phyloP scores from a whole-genome alignment of 352 stramenopile species.

The Saprolegnia parasitica region DNA sequence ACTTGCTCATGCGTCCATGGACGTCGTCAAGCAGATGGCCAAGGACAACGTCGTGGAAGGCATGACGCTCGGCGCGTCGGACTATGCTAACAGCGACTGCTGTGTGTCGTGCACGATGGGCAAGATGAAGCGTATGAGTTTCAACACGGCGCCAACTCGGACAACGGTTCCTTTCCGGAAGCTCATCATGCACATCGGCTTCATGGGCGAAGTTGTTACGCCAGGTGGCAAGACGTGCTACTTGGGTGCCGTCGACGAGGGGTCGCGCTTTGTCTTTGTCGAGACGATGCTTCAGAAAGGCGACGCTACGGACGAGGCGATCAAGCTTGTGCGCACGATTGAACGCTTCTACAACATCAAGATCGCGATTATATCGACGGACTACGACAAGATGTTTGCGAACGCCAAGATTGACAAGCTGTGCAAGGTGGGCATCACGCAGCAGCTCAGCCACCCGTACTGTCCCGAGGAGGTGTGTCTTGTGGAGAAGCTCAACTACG shows the following conservation, averaged over 20 bases:
- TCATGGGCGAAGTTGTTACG: background rate
- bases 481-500: conserved; percentile 12
- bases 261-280: background rate
- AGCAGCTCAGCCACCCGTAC: conserved; percentile 9
- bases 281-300: background rate
- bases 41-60: background rate
- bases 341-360: background rate
- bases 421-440: background rate
- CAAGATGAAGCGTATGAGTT: background rate
- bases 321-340: background rate
- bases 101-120: background rate
- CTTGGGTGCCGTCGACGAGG: background rate
- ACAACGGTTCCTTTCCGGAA: background rate
- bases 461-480: conserved; percentile 11
- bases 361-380: background rate
- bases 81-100: background rate
- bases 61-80: background rate
- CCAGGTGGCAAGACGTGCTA: background rate
- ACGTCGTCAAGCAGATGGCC: background rate
- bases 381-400: background rate
- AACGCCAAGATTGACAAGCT: background rate
- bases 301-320: background rate
- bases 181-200: background rate
- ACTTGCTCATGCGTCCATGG: no score
- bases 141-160: background rate